Conservation (phyloP, 257 asterid species). For the Solanum sitiens region DNA sequence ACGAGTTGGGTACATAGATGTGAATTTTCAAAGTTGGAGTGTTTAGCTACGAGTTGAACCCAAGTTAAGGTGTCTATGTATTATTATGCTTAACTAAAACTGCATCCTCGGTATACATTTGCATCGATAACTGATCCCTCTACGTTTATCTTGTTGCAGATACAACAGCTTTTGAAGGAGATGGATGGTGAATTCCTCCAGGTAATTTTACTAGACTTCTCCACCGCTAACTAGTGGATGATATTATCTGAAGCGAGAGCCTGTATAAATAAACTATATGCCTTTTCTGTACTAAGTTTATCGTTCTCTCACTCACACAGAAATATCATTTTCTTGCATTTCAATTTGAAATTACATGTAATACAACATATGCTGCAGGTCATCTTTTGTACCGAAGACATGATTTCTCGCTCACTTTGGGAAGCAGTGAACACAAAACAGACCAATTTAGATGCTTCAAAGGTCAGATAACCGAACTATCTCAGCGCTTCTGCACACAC, state of each 20-base stretch:
- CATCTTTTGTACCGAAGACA: slow-evolving; percentile 75
- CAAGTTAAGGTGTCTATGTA: not conserved
- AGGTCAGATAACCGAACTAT: slow-evolving; percentile 25
- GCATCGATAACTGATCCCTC: not conserved
- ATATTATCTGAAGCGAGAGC: not conserved
- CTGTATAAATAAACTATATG: not conserved
- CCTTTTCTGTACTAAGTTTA: not conserved
- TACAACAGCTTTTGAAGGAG: slow-evolving; percentile 65
- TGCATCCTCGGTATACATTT: too few relatives aligned
- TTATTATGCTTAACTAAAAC: not conserved
- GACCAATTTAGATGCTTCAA: slow-evolving; percentile 39
- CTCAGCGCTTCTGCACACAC: not conserved
- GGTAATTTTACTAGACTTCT: slow-evolving; percentile 21
- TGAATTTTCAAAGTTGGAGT: not conserved
- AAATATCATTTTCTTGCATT: not conserved
- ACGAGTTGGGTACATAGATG: not conserved
- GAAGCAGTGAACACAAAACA: slow-evolving; percentile 82
- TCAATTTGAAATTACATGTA: not conserved
- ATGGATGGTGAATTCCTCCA: slow-evolving; percentile 84
- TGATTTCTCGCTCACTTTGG: slow-evolving; percentile 72
- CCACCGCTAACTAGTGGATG: not conserved
- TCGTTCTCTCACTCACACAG: not conserved
- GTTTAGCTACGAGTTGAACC: not conserved
- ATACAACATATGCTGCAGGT: slow-evolving; percentile 34
- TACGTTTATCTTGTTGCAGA: slow-evolving; percentile 30